These are phyloP conservation scores for Microthyrium microscopicum DNA, from an alignment of 2,329 filamentous ascomycete species.

Conservation along the genomic window DNA sequence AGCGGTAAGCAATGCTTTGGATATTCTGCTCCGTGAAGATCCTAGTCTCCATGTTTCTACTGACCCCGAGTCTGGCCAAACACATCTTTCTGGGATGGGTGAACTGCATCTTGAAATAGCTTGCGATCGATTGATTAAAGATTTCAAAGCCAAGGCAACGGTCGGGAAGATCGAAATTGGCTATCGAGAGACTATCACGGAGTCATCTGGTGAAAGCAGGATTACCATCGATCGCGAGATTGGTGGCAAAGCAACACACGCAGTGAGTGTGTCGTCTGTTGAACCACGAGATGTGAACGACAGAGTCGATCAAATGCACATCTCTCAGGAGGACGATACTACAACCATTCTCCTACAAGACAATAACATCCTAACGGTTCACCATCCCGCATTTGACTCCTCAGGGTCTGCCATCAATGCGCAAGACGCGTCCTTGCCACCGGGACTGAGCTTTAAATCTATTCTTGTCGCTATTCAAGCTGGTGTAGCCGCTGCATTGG, in stretches of 20 bases:
- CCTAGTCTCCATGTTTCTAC: constrained; percentile 73
- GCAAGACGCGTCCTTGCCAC: constrained; percentile 23
- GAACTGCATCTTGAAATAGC: constrained; percentile 91
- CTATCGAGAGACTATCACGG: constrained; percentile 65
- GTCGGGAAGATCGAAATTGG: constrained; percentile 92
- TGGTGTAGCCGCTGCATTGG: constrained; percentile 67
- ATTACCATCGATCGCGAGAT: constrained; percentile 62
- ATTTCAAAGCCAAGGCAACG: constrained; percentile 69
- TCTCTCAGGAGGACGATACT: constrained; percentile 8
- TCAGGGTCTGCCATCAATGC: constrained; percentile 1
- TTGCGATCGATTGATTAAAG: constrained; percentile 68
- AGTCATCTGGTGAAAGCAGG: constrained; percentile 22
- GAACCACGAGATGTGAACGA: constrained; percentile 19
- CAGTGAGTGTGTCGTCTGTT: constrained; percentile 53
- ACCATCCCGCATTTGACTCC: constrained; percentile 29
- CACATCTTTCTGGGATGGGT: constrained; percentile 88
- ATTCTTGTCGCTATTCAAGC: constrained; percentile 47
- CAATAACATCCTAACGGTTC: constrained; percentile 51
- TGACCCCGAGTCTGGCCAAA: constrained; percentile 84
- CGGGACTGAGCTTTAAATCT: constrained; percentile 33
- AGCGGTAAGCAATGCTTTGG: constrained; percentile 57
- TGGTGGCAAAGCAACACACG: constrained; percentile 63
- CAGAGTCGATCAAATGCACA: constrained; percentile 12
- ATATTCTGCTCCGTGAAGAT: constrained; percentile 73
- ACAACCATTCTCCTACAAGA: constrained; percentile 36